phyloP scores from a whole-genome alignment of 2,329 filamentous ascomycete species.

The Trichoderma harzianum region DNA sequence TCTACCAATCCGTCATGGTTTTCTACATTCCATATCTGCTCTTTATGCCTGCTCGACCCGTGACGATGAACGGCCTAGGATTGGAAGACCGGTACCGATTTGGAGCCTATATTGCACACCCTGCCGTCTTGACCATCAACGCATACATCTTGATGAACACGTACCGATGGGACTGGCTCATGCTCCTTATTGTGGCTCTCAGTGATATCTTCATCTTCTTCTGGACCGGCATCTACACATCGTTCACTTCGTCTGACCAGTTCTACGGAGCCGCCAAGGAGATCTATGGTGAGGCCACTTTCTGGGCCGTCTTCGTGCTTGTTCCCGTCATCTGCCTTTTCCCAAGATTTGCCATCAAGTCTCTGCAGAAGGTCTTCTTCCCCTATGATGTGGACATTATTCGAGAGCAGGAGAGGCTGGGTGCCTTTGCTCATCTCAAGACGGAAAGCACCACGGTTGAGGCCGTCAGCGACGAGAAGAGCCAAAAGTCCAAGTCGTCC shows the following conservation, averaged over 20 bases:
- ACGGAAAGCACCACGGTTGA: constrained; percentile 33
- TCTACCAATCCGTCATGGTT: constrained; percentile 90
- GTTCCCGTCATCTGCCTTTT: constrained; percentile 79
- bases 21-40: constrained; percentile 91
- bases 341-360: constrained; percentile 82
- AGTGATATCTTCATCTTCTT: constrained; percentile 88
- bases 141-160: constrained; percentile 93
- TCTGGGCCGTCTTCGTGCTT: constrained; percentile 81
- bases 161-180: constrained; percentile 98
- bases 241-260: constrained; percentile 44
- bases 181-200: constrained; percentile 74
- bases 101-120: constrained; percentile 81
- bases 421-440: constrained; percentile 71
- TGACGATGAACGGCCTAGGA: constrained; percentile 68
- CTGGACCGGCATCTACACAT: constrained; percentile 86
- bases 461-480: constrained; percentile 38
- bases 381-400: constrained; percentile 94
- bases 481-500: constrained; percentile 52
- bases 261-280: constrained; percentile 77
- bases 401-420: constrained; percentile 82
- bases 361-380: constrained; percentile 88
- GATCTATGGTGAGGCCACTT: constrained; percentile 75
- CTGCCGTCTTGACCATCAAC: constrained; percentile 85
- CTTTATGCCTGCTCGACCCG: constrained; percentile 65
- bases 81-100: constrained; percentile 79